phyloP scores from a whole-genome alignment of 2,329 filamentous ascomycete genomes.

The Lasiodiplodia gonubiensis region DNA sequence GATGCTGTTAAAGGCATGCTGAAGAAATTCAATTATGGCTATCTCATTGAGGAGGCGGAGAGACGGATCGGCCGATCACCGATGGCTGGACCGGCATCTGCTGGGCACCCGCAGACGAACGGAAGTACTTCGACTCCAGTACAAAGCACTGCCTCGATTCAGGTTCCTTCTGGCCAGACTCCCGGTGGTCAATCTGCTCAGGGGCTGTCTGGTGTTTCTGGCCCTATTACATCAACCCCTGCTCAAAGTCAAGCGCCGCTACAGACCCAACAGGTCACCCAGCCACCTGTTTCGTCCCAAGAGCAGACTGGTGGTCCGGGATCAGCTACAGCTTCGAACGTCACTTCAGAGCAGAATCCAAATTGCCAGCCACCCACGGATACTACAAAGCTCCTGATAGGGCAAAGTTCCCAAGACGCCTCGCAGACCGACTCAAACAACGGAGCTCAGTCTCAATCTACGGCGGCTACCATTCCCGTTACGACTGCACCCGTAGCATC shows the following conservation, averaged over 20 bases:
- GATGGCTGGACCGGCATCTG: background rate
- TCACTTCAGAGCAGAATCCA: background rate
- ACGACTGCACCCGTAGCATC: background rate
- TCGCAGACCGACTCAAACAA: background rate
- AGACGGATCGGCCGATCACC: conserved; percentile 4
- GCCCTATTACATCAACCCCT: background rate
- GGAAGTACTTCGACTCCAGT: background rate
- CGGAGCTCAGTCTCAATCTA: background rate
- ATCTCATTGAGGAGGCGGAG: conserved; percentile 25
- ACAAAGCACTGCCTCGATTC: background rate
- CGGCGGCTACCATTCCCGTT: background rate
- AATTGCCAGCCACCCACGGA: background rate
- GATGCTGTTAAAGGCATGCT: conserved; percentile 29
- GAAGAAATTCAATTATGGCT: conserved; percentile 26
- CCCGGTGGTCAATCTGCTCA: background rate
- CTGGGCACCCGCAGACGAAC: background rate
- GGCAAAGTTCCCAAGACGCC: background rate
- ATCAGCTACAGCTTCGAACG: background rate
- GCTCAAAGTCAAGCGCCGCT: background rate
- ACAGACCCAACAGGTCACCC: background rate
- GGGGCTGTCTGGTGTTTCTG: background rate
- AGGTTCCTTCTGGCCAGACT: background rate
- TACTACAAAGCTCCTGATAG: background rate
- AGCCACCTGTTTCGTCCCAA: background rate
- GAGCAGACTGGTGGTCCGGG: background rate